Percentiles rank a stretch among this genome's conserved stretches.
phyloP scores from a whole-genome alignment of 805 yeast species.

The Wickerhamiella vanderwaltii region DNA sequence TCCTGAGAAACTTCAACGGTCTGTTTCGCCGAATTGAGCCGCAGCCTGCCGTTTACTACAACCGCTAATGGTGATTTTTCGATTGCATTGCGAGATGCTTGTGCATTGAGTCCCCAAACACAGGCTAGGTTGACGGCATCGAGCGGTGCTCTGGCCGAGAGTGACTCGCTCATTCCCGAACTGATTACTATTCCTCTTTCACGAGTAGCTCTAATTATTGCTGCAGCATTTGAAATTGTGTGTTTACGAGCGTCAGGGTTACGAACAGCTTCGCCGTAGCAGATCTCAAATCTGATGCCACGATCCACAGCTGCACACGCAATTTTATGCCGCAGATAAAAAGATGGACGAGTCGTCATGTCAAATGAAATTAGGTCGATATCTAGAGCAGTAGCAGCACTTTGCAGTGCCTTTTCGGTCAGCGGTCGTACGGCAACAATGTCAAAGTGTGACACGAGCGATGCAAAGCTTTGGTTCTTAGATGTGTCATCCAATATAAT shows the following conservation, averaged over 20 bases:
- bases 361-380: constrained; percentile 72
- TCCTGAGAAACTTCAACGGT: neutral
- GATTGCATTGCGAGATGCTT: constrained; percentile 47
- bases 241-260: constrained; percentile 39
- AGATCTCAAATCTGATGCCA: constrained; percentile 73
- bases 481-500: constrained; percentile 64
- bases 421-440: constrained; percentile 69
- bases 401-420: constrained; percentile 64
- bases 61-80: constrained; percentile 51
- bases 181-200: constrained; percentile 67
- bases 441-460: constrained; percentile 46
- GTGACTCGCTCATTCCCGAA: constrained; percentile 50
- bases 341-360: constrained; percentile 52
- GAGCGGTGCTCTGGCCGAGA: constrained; percentile 43
- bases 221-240: constrained; percentile 58
- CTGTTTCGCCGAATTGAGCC: constrained; percentile 68
- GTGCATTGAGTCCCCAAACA: constrained; percentile 57
- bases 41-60: constrained; percentile 59
- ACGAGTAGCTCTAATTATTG: constrained; percentile 70
- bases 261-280: constrained; percentile 40
- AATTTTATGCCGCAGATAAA: constrained; percentile 69
- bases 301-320: constrained; percentile 71
- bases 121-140: constrained; percentile 58
- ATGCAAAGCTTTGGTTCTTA: constrained; percentile 50
- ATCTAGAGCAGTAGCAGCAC: constrained; percentile 64